Percentiles rank a stretch among this genome's conserved stretches.
Conservation (phyloP, 2,329 filamentous ascomycete species). For the Diaporthe citri region DNA sequence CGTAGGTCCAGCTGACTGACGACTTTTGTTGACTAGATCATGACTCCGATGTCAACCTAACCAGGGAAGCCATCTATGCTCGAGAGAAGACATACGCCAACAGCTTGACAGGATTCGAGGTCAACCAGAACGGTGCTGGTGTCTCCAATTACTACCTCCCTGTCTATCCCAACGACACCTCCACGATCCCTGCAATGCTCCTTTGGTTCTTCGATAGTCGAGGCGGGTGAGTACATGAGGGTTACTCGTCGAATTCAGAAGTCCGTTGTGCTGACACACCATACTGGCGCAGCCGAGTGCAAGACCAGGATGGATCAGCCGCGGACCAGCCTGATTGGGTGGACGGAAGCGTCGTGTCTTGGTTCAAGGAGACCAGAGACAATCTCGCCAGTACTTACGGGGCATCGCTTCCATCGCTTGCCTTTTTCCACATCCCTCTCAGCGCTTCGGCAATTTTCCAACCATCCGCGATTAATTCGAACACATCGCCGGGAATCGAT, state of each 20-base stretch:
- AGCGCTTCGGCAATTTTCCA: conserved; percentile 49
- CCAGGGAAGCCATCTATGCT: conserved; percentile 45
- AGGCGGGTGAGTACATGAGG: conserved; percentile 50
- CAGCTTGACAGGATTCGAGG: conserved; percentile 29
- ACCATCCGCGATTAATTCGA: conserved; percentile 50
- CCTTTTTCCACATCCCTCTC: conserved; percentile 63
- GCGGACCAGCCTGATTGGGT: conserved; percentile 57
- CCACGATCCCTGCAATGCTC: conserved; percentile 49
- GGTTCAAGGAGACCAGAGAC: conserved; percentile 56
- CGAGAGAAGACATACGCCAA: conserved; percentile 37
- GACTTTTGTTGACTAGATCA: conserved; percentile 59
- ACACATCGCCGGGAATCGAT: conserved; percentile 59
- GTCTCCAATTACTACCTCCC: conserved; percentile 37
- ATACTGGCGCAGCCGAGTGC: conserved; percentile 52
- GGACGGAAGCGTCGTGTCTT: conserved; percentile 56
- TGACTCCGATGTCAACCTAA: conserved; percentile 62
- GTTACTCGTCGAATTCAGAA: rapidly evolving
- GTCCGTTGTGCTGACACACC: neutral
- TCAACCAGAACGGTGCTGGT: conserved; percentile 12
- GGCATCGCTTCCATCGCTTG: conserved; percentile 57
- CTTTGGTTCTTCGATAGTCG: conserved; percentile 74
- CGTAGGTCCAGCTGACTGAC: neutral
- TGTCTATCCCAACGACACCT: conserved; percentile 19
- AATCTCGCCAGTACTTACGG: conserved; percentile 46
- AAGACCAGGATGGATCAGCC: conserved; percentile 38